These are phyloP conservation scores for Tolypocladium tundrense DNA, from an alignment of 2,329 filamentous ascomycete genomes.

Conservation along the genomic window DNA sequence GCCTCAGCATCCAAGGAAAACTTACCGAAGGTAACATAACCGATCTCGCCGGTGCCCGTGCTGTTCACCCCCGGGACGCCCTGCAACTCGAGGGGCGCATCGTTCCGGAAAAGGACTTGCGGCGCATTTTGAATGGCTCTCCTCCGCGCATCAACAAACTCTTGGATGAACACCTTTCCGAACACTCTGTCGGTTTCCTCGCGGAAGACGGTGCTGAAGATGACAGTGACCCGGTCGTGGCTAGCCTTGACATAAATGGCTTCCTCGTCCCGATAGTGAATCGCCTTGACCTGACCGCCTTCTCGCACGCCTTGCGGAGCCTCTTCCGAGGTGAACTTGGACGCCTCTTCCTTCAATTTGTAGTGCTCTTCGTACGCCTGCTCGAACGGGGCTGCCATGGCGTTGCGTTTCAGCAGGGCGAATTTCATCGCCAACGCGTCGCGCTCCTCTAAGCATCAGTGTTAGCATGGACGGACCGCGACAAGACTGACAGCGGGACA, in stretches of 20 bases:
- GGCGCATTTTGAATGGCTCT: constrained; percentile 97
- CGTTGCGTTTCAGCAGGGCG: constrained; percentile 90
- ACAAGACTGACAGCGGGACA: neutral
- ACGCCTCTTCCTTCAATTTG: constrained; percentile 74
- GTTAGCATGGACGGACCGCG: neutral
- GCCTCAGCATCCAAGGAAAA: neutral
- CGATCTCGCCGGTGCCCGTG: constrained; percentile 72
- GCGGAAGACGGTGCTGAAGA: constrained; percentile 96
- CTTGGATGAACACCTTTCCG: constrained; percentile 95
- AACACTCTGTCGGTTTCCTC: constrained; percentile 98
- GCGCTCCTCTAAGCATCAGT: constrained; percentile 51
- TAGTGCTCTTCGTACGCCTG: constrained; percentile 92
- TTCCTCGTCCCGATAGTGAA: constrained; percentile 98
- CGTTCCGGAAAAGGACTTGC: constrained; percentile 91
- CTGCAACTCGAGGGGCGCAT: constrained; percentile 85
- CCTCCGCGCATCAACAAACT: constrained; percentile 93
- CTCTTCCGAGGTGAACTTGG: constrained; percentile 86
- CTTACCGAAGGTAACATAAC: constrained; percentile 95
- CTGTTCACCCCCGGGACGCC: constrained; percentile 72
- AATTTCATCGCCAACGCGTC: constrained; percentile 82
- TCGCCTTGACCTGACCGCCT: constrained; percentile 86
- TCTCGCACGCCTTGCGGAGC: constrained; percentile 85
- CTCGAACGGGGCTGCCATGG: constrained; percentile 97
- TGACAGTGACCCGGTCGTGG: constrained; percentile 94
- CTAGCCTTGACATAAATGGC: constrained; percentile 98